These are phyloP conservation scores for Vitis hybrid DNA, from an alignment of 177 flowering plant genomes.

Conservation along the genomic window DNA sequence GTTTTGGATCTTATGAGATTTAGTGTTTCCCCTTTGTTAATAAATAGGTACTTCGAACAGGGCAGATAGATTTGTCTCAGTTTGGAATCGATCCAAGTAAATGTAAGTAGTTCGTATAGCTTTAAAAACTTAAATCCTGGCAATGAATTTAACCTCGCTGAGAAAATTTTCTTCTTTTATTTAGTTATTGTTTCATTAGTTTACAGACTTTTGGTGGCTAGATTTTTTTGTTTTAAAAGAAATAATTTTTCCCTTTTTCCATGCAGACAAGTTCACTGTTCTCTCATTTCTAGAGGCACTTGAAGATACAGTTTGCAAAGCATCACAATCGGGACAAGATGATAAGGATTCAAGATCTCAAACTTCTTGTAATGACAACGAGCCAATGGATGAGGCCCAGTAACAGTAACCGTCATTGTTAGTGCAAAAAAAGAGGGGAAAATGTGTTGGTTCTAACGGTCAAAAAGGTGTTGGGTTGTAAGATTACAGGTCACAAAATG, in stretches of 20 bases:
- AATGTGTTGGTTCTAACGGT: no score
- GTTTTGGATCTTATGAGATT: no score
- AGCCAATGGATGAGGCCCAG: conserved; percentile 79
- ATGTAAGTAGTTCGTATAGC: conserved; percentile 57
- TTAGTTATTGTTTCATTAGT: no score
- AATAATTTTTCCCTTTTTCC: no score
- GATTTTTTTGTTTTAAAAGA: no score
- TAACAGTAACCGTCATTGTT: conserved; percentile 14
- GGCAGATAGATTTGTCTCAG: conserved; percentile 91
- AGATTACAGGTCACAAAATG: no score
- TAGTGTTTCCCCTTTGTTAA: conserved; percentile 2
- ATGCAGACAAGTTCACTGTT: conserved; percentile 85
- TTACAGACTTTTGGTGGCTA: no score
- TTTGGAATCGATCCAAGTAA: conserved; percentile 97
- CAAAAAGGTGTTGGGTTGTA: no score
- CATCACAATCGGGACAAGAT: conserved; percentile 39
- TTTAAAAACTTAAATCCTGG: no score
- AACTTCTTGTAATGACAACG: conserved; percentile 34
- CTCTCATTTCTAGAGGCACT: conserved; percentile 92
- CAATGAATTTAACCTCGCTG: no score
- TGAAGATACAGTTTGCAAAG: conserved; percentile 75
- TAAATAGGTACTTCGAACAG: conserved; percentile 83
- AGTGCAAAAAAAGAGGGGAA: no score
- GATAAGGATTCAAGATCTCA: conserved; percentile 42
- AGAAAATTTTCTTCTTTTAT: no score